phyloP scores from a whole-genome alignment of 2,329 filamentous ascomycete genomes.

The Fusarium haematococcum region DNA sequence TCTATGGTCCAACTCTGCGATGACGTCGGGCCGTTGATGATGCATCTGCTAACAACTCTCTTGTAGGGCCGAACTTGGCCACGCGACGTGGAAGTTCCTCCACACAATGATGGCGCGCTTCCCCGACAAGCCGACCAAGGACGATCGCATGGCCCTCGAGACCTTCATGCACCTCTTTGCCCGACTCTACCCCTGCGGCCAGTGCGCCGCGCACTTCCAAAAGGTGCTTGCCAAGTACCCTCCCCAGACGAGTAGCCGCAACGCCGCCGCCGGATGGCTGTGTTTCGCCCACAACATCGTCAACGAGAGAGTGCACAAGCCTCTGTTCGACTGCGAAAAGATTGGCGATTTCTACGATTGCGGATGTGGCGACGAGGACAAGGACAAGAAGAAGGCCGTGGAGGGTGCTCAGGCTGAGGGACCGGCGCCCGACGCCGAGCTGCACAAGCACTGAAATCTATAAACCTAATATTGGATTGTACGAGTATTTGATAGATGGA shows the following conservation, averaged over 20 bases:
- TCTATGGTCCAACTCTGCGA: background rate
- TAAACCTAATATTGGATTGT: slow-evolving; percentile 4
- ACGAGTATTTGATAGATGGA: slow-evolving; percentile 16
- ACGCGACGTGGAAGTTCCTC: slow-evolving; percentile 76
- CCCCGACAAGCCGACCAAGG: slow-evolving; percentile 71
- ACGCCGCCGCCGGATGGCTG: slow-evolving; percentile 74
- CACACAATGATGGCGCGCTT: slow-evolving; percentile 79
- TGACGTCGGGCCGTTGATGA: background rate
- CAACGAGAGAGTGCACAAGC: slow-evolving; percentile 72
- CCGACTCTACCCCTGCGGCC: slow-evolving; percentile 77
- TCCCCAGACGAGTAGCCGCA: slow-evolving; percentile 73
- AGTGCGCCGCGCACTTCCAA: slow-evolving; percentile 77
- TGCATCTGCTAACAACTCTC: slow-evolving; percentile 16
- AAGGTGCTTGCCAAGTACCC: slow-evolving; percentile 71
- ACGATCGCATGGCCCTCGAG: slow-evolving; percentile 72
- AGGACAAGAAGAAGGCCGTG: slow-evolving; percentile 50
- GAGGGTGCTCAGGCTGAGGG: slow-evolving; percentile 33
- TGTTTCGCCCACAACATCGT: slow-evolving; percentile 77
- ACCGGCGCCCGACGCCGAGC: slow-evolving; percentile 27
- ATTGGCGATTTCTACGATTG: slow-evolving; percentile 80
- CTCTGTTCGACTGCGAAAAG: slow-evolving; percentile 72
- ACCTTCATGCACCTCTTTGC: slow-evolving; percentile 75
- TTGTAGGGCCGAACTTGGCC: slow-evolving; percentile 71
- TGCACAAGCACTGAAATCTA: slow-evolving; percentile 35
- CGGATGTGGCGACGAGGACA: slow-evolving; percentile 74